phyloP scores from a whole-genome alignment of 176 grass and related monocot species.

The Pontederia paniculata region DNA sequence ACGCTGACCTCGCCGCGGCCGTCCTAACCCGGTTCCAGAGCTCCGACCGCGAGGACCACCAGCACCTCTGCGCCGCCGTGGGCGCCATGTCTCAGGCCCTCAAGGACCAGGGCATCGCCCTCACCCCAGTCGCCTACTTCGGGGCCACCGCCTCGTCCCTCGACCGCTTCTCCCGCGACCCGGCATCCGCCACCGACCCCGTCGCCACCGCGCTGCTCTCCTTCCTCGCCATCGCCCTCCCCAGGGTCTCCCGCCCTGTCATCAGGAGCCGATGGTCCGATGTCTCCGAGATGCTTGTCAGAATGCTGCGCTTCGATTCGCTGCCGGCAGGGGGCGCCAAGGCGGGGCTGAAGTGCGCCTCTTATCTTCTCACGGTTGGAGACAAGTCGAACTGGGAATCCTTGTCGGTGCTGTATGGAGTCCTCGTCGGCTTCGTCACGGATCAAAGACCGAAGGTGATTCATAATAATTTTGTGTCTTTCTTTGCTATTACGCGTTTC shows the following conservation, averaged over 20 bases:
- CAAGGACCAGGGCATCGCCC: constrained; percentile 32
- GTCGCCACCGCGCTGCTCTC: constrained; percentile 43
- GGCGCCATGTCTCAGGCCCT: constrained; percentile 65
- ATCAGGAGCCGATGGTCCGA: constrained; percentile 25
- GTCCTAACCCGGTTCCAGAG: constrained; percentile 39
- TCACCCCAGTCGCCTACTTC: constrained; percentile 63
- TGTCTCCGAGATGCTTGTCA: constrained; percentile 46
- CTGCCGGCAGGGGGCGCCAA: constrained; percentile 41
- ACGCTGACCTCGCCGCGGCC: constrained; percentile 40
- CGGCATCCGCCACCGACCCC: constrained; percentile 33
- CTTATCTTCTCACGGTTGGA: constrained; percentile 48
- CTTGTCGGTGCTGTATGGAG: constrained; percentile 35
- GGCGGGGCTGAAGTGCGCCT: constrained; percentile 67
- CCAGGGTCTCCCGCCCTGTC: constrained; percentile 33
- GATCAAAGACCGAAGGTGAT: constrained; percentile 55
- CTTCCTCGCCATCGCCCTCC: constrained; percentile 49
- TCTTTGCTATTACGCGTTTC: not conserved
- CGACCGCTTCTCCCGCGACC: constrained; percentile 34
- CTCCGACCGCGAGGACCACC: constrained; percentile 48
- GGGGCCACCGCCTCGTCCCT: constrained; percentile 42
- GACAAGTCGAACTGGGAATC: constrained; percentile 57
- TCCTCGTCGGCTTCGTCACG: constrained; percentile 37
- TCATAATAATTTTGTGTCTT: not conserved
- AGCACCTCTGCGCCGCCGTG: constrained; percentile 73
- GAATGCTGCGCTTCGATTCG: constrained; percentile 55